Conservation (phyloP, 306 rosid genomes). For the Morella rubra region DNA sequence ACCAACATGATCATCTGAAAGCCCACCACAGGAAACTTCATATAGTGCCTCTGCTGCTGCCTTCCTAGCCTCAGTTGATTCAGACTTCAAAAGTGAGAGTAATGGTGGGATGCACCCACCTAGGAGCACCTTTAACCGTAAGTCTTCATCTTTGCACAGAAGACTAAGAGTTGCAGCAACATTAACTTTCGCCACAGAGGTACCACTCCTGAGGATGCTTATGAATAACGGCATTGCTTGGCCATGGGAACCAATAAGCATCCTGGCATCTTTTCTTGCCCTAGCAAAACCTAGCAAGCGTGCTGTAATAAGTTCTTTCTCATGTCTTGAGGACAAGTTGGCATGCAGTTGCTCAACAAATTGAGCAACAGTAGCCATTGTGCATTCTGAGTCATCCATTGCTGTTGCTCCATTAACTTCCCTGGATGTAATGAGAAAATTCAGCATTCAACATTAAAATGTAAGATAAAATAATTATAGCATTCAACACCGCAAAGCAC, state of each 20-base stretch:
- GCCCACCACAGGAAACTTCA: constrained; percentile 92
- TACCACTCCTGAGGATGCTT: constrained; percentile 86
- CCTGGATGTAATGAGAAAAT: constrained; percentile 46
- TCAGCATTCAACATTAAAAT: constrained; percentile 18
- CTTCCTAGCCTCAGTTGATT: constrained; percentile 75
- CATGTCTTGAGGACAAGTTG: constrained; percentile 66
- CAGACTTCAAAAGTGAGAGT: constrained; percentile 81
- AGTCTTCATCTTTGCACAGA: constrained; percentile 88
- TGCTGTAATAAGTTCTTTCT: constrained; percentile 78
- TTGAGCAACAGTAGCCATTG: constrained; percentile 79
- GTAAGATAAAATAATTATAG: constrained; percentile 21
- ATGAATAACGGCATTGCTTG: constrained; percentile 98
- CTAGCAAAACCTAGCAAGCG: constrained; percentile 63
- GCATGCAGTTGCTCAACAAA: constrained; percentile 90
- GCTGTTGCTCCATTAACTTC: constrained; percentile 43
- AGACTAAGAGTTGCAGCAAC: constrained; percentile 77
- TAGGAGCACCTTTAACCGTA: constrained; percentile 91
- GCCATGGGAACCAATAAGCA: constrained; percentile 85
- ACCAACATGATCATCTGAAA: constrained; percentile 91
- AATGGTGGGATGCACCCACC: constrained; percentile 98
- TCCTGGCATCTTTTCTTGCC: constrained; percentile 77
- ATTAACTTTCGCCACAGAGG: constrained; percentile 75
- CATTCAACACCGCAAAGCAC: neutral
- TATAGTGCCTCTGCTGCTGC: constrained; percentile 95
- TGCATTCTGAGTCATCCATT: constrained; percentile 76